phyloP scores from a whole-genome alignment of 352 stramenopile species.

The Phytophthora megakarya region DNA sequence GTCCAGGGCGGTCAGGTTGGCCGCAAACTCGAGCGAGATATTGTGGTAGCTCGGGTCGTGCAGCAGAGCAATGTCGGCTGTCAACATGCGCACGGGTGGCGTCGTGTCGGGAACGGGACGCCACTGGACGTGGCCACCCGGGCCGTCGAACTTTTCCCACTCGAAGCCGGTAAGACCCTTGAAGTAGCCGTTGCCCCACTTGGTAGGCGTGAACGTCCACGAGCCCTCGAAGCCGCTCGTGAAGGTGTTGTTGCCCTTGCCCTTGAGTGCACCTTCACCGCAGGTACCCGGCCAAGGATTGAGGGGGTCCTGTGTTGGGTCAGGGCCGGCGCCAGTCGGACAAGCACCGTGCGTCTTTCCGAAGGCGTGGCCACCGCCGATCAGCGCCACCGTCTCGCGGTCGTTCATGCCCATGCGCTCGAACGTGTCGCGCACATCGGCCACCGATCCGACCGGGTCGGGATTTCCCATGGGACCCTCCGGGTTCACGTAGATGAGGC shows the following conservation, averaged over 20 bases:
- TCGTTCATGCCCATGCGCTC: slow-evolving; percentile 93
- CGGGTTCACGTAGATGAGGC: slow-evolving; percentile 81
- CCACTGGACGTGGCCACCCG: slow-evolving; percentile 75
- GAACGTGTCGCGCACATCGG: slow-evolving; percentile 93
- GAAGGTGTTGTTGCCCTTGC: slow-evolving; percentile 70
- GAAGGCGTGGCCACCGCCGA: slow-evolving; percentile 92
- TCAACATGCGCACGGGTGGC: slow-evolving; percentile 83
- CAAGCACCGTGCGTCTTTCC: slow-evolving; percentile 91
- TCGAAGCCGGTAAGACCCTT: slow-evolving; percentile 72
- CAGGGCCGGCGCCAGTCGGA: slow-evolving; percentile 41
- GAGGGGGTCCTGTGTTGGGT: slow-evolving; percentile 56
- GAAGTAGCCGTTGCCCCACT: slow-evolving; percentile 96
- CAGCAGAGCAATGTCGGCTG: slow-evolving; percentile 76
- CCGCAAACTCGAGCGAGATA: slow-evolving; percentile 71
- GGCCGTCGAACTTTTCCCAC: slow-evolving; percentile 84
- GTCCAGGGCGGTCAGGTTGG: slow-evolving; percentile 61
- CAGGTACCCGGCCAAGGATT: slow-evolving; percentile 60
- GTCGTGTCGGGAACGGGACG: slow-evolving; percentile 54
- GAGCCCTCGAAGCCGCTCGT: slow-evolving; percentile 84
- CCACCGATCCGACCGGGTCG: slow-evolving; percentile 91
- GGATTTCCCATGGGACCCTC: slow-evolving; percentile 65
- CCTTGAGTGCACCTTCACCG: slow-evolving; percentile 44
- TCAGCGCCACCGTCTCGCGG: slow-evolving; percentile 93
- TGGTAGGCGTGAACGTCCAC: slow-evolving; percentile 86
- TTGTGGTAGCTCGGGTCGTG: slow-evolving; percentile 68